A percentile compares a stretch with the other conserved stretches of the same genome.
Evolutionary conservation across 2,329 filamentous ascomycete species (phyloP).

Genomic region (Colletotrichum kahawae): DNA sequence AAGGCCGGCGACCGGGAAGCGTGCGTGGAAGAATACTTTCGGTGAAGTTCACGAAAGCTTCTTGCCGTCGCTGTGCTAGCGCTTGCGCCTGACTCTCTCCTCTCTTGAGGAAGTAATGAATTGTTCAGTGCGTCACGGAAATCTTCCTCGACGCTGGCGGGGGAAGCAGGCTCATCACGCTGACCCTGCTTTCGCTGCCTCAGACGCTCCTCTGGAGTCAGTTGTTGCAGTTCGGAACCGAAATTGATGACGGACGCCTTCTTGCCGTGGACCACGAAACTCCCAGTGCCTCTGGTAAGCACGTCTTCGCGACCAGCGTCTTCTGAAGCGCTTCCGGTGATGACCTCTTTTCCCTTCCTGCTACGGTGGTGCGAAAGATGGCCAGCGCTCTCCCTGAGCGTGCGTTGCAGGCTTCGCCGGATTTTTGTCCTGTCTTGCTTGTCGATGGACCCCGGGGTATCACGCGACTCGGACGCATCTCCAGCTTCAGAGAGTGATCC

Average conservation of each 20-base stretch:
- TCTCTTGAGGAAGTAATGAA: slow-evolving; percentile 47
- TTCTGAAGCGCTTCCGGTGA: slow-evolving; percentile 61
- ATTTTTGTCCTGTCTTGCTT: slow-evolving; percentile 70
- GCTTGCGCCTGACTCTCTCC: slow-evolving; percentile 67
- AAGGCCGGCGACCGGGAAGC: slow-evolving; percentile 45
- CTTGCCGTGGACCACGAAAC: slow-evolving; percentile 96
- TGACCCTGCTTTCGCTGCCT: slow-evolving; percentile 63
- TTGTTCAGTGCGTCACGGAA: slow-evolving; percentile 57
- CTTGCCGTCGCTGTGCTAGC: slow-evolving; percentile 70
- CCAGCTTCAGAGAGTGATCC: slow-evolving; percentile 45
- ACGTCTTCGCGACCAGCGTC: slow-evolving; percentile 65
- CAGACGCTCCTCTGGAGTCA: slow-evolving; percentile 75
- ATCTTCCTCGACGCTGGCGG: slow-evolving; percentile 39
- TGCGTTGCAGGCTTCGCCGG: slow-evolving; percentile 86
- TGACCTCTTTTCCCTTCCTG: slow-evolving; percentile 77
- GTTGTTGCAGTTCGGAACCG: slow-evolving; percentile 84
- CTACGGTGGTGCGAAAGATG: slow-evolving; percentile 72
- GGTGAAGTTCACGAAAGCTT: slow-evolving; percentile 68
- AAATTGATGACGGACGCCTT: slow-evolving; percentile 98
- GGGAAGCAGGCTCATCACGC: slow-evolving; percentile 43
- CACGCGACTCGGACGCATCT: slow-evolving; percentile 41
- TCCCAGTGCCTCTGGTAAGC: slow-evolving; percentile 79
- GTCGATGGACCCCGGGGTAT: slow-evolving; percentile 36
- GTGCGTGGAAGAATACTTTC: slow-evolving; percentile 62
- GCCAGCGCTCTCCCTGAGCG: slow-evolving; percentile 79